Evolutionary conservation across 2,329 filamentous ascomycete genomes (phyloP).

Genomic region (Scleromitrula shiraiana): DNA sequence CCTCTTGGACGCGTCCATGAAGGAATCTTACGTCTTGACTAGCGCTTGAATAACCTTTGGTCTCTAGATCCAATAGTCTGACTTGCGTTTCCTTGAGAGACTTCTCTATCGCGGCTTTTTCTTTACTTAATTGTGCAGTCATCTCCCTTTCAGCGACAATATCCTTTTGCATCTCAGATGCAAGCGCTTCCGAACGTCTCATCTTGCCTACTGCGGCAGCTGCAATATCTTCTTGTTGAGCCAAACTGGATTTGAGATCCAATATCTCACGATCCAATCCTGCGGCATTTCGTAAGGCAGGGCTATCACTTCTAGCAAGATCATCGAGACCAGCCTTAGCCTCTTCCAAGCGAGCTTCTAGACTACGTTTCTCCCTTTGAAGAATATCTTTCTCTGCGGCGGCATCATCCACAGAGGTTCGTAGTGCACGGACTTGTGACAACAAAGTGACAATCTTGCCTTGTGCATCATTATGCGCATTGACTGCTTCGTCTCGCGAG

Average conservation of each 20-base stretch:
- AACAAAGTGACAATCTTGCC: conserved; percentile 84
- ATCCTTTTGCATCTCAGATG: conserved; percentile 86
- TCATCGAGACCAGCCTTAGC: conserved; percentile 85
- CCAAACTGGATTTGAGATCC: conserved; percentile 78
- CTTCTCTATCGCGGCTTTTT: conserved; percentile 86
- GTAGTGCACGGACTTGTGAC: conserved; percentile 78
- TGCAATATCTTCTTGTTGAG: conserved; percentile 89
- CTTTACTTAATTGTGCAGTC: conserved; percentile 74
- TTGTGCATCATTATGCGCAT: conserved; percentile 91
- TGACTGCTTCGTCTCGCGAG: conserved; percentile 88
- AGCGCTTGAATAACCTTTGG: conserved; percentile 89
- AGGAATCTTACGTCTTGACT: conserved; percentile 94
- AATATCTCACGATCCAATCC: conserved; percentile 82
- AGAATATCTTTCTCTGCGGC: conserved; percentile 78
- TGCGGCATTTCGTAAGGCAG: conserved; percentile 82
- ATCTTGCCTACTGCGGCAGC: conserved; percentile 93
- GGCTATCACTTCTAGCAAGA: conserved; percentile 74
- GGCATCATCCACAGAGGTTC: conserved; percentile 78
- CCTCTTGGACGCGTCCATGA: conserved; percentile 90
- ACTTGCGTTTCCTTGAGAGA: conserved; percentile 84
- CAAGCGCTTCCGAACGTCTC: conserved; percentile 82
- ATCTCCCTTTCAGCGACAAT: conserved; percentile 78
- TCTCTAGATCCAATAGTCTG: conserved; percentile 85
- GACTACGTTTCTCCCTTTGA: conserved; percentile 78
- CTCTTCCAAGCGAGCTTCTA: conserved; percentile 79